Evolutionary conservation across 495 filamentous ascomycete genomes (phyloP), one percentile per base, ranked within the genome.

Genomic region (Glarea lozoyensis): DNA sequence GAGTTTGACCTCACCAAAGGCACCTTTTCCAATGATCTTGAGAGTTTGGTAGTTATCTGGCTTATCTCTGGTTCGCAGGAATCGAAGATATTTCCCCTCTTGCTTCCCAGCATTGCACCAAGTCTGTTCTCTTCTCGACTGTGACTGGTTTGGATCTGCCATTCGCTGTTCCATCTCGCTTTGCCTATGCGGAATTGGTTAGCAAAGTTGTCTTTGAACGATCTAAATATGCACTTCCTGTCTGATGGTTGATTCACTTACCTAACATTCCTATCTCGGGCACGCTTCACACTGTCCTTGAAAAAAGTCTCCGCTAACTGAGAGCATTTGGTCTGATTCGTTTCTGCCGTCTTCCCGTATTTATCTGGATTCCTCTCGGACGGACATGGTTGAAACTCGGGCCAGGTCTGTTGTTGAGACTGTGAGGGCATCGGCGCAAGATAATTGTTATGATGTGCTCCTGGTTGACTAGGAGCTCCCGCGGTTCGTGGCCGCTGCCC

Each of bases 21-120:
- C 92, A 60, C 92, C 92, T 73, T 97, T 99, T 55, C 92, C 92
- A 56, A 99, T 97, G 51, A 96, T 85, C 69, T 95, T 97, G 60
- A 96, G 73, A 5, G 92, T 96, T 49, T 78, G 73, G 71, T 95
- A 99, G 67, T 97, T 95, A 42, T 85, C 75, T 5, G 92, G 87
- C 55, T 78, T 79, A 54, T 96, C 87, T 60, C 86, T 88, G 33
- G 92, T 95, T 36, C 92, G 81, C 45, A 96, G 69, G 70, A 97
- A 94, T 27, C 92, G 88, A 42, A 99, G 72, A 64, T 92, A 99
- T 43, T 83, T 79, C 10, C 84, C 86, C 55, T 99, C 92, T 49
- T 84, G 83, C 51, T 82, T 82, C 37, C 84, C 79, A 42, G 86
- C 79, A 38, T 78, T 78, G 40, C 83, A 78, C 59, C 80, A 82